Conservation (phyloP, 495 filamentous ascomycete species). For the Hypoxylon fragiforme region DNA sequence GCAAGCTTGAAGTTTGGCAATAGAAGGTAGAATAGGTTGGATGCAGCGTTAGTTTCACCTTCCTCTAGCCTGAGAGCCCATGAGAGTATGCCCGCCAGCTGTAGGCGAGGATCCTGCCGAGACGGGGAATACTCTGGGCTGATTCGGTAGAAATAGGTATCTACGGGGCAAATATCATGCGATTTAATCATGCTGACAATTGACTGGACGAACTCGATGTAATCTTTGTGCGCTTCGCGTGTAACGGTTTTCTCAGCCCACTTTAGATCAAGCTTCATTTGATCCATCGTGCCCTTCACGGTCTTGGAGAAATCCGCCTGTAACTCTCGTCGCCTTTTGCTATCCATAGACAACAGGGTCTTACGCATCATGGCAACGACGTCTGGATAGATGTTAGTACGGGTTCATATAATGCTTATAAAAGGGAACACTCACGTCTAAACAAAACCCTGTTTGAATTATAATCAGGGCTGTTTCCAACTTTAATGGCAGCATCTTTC, state of each 20-base stretch:
- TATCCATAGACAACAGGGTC: slow-evolving; percentile 34
- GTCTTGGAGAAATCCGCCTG: slow-evolving; percentile 41
- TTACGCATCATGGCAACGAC: slow-evolving; percentile 49
- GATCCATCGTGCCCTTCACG: slow-evolving; percentile 49
- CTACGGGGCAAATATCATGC: slow-evolving; percentile 49
- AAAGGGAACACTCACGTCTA: slow-evolving; percentile 27
- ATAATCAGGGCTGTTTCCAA: slow-evolving; percentile 42
- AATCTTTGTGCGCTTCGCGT: slow-evolving; percentile 42
- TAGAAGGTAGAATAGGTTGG: slow-evolving; percentile 55
- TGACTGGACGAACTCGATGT: slow-evolving; percentile 50
- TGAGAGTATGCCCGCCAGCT: slow-evolving; percentile 51
- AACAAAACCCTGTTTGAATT: slow-evolving; percentile 46
- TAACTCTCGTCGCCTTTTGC: slow-evolving; percentile 25
- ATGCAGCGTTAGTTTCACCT: slow-evolving; percentile 43
- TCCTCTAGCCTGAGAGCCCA: slow-evolving; percentile 52
- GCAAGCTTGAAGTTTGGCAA: slow-evolving; percentile 55
- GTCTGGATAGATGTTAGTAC: slow-evolving; percentile 24
- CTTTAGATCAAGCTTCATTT: slow-evolving; percentile 50
- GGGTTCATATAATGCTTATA: neutral
- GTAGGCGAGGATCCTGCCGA: slow-evolving; percentile 52
- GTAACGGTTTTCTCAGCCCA: slow-evolving; percentile 14
- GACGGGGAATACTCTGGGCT: slow-evolving; percentile 53
- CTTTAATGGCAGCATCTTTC: slow-evolving; percentile 34
- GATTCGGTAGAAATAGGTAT: slow-evolving; percentile 52
- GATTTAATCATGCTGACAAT: slow-evolving; percentile 52